phyloP scores from a whole-genome alignment of 805 yeast species.

The Metschnikowia kofuensis region DNA sequence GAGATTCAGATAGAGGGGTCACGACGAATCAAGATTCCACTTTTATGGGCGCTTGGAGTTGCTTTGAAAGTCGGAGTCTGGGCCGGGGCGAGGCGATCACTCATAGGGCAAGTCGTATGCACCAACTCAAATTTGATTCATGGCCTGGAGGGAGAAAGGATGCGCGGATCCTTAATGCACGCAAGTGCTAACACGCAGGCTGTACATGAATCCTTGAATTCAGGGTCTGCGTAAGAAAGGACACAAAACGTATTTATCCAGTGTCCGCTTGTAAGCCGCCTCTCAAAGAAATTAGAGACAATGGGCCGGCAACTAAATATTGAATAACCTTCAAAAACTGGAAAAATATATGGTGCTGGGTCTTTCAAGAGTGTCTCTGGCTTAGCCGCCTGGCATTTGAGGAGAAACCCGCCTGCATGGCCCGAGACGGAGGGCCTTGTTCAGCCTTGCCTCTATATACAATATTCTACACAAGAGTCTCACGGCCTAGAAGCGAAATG shows the following conservation, averaged over 20 bases:
- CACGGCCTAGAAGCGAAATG: conserved; percentile 10
- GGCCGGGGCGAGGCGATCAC: neutral
- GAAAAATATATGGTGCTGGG: neutral
- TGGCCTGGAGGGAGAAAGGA: neutral
- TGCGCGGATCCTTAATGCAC: conserved; percentile 8
- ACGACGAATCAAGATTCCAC: neutral
- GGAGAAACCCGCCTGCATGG: neutral
- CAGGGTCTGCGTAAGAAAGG: neutral
- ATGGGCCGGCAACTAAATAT: too few relatives aligned
- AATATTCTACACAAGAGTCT: neutral
- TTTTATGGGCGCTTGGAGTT: neutral
- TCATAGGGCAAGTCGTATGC: neutral
- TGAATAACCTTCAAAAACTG: too few relatives aligned
- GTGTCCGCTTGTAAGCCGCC: too few relatives aligned
- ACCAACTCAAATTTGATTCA: neutral
- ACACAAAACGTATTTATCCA: too few relatives aligned
- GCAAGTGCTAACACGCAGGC: neutral
- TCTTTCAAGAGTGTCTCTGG: neutral
- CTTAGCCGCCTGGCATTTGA: conserved; percentile 5
- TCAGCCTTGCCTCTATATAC: neutral
- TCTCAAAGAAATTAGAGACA: too few relatives aligned
- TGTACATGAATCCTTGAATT: neutral
- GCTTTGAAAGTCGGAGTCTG: neutral
- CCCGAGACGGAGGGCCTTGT: neutral
- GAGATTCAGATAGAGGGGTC: neutral